Conservation (phyloP, 441 rosid genomes). For the Euphorbia celastroides region DNA sequence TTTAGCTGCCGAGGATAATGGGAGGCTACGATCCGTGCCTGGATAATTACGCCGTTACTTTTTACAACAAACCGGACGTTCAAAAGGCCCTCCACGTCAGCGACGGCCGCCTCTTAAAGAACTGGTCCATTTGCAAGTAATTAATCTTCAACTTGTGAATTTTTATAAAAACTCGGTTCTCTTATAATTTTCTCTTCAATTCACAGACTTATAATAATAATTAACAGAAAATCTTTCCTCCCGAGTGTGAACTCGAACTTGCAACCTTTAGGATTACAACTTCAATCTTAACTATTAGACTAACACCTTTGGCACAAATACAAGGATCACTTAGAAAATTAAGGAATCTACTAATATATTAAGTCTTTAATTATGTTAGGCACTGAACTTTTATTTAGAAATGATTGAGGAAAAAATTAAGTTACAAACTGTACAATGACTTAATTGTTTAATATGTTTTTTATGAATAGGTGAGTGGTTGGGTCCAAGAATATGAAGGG, state of each 20-base stretch:
- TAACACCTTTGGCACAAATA: too few relatives aligned
- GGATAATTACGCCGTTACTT: slow-evolving; percentile 61
- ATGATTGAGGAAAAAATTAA: too few relatives aligned
- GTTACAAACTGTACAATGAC: too few relatives aligned
- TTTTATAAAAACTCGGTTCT: slow-evolving; percentile 54
- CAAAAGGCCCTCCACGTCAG: slow-evolving; percentile 94
- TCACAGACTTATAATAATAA: slow-evolving; percentile 11
- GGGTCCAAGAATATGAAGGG: slow-evolving; percentile 89
- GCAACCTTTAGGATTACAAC: too few relatives aligned
- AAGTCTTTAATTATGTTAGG: too few relatives aligned
- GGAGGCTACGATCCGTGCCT: slow-evolving; percentile 98
- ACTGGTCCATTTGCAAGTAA: too few relatives aligned
- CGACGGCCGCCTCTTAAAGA: slow-evolving; percentile 60
- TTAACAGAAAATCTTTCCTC: too few relatives aligned
- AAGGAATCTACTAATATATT: too few relatives aligned
- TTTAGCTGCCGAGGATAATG: slow-evolving; percentile 96
- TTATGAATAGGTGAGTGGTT: slow-evolving; percentile 69
- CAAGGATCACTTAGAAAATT: too few relatives aligned
- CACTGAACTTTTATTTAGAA: too few relatives aligned
- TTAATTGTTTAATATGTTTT: not conserved
- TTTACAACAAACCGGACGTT: slow-evolving; percentile 79
- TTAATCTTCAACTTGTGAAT: slow-evolving; percentile 68
- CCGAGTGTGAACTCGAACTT: too few relatives aligned
- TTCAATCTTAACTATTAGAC: too few relatives aligned
- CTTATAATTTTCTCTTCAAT: not conserved